phyloP scores from a whole-genome alignment of 257 asterid genomes.

The Nicotiana knightiana region DNA sequence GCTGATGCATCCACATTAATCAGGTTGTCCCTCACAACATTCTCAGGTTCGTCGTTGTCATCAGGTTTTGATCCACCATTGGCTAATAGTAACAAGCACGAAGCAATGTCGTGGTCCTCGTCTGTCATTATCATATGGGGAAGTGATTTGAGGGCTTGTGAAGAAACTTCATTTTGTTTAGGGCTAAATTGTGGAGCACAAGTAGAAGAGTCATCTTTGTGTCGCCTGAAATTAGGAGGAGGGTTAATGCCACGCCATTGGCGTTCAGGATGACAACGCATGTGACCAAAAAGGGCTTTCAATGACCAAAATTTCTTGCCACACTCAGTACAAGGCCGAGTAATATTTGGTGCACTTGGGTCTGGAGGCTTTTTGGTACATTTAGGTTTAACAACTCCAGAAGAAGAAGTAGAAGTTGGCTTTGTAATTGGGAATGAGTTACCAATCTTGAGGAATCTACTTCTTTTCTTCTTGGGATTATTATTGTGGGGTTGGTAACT shows the following conservation, averaged over 20 bases:
- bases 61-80: slow-evolving; percentile 19
- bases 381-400: slow-evolving; percentile 18
- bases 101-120: slow-evolving; percentile 59
- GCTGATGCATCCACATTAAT: background rate
- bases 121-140: slow-evolving; percentile 15
- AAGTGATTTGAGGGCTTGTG: background rate
- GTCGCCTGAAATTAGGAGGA: slow-evolving; percentile 32
- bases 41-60: background rate
- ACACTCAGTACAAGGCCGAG: slow-evolving; percentile 72
- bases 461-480: slow-evolving; percentile 43
- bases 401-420: background rate
- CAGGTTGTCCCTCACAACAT: background rate
- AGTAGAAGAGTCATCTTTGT: background rate
- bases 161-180: background rate
- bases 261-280: slow-evolving; percentile 98
- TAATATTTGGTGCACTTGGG: slow-evolving; percentile 50
- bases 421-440: background rate
- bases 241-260: slow-evolving; percentile 91
- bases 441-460: slow-evolving; percentile 28
- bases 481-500: slow-evolving; percentile 17
- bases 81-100: slow-evolving; percentile 48
- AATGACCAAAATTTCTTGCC: slow-evolving; percentile 66
- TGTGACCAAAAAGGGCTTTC: slow-evolving; percentile 96
- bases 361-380: slow-evolving; percentile 35
- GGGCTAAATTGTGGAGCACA: background rate